phyloP scores from a whole-genome alignment of 2,329 filamentous ascomycete genomes.

The Phialophora chinensis region DNA sequence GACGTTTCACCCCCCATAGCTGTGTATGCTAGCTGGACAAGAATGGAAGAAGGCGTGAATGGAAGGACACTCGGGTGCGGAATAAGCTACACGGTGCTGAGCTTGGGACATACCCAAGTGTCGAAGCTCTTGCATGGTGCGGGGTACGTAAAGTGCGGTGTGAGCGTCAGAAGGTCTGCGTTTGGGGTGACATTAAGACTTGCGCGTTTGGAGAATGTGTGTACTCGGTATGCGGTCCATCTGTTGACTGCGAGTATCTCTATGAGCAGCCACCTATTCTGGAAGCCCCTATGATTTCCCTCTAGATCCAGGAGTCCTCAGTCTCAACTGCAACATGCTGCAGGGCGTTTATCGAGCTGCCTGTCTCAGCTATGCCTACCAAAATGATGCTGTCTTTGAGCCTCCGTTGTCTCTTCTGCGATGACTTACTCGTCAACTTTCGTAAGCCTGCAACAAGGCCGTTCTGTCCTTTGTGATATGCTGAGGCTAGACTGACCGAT shows the following conservation, averaged over 20 bases:
- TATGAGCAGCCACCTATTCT: background rate
- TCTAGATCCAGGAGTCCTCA: conserved; percentile 26
- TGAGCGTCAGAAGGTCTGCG: background rate
- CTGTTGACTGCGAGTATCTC: background rate
- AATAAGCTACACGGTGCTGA: background rate
- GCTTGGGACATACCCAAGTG: background rate
- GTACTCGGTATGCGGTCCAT: background rate
- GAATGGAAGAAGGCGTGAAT: background rate
- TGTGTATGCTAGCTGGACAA: background rate
- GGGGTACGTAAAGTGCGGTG: conserved; percentile 6
- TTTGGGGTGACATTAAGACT: background rate
- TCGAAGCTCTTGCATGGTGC: conserved; percentile 4
- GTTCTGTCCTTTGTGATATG: conserved; percentile 35
- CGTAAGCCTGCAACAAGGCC: conserved; percentile 42
- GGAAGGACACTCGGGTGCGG: background rate
- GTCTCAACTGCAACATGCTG: conserved; percentile 8
- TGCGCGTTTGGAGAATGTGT: background rate
- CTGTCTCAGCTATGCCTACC: conserved; percentile 43
- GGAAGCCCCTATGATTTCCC: background rate
- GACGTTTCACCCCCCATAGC: conserved; percentile 49
- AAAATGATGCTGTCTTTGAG: conserved; percentile 51
- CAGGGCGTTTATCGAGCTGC: conserved; percentile 34
- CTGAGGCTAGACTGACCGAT: conserved; percentile 25
- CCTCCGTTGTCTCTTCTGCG: conserved; percentile 46
- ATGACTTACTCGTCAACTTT: conserved; percentile 44